Conservation (phyloP, 306 rosid species). For the Ochetophila trinervis region DNA sequence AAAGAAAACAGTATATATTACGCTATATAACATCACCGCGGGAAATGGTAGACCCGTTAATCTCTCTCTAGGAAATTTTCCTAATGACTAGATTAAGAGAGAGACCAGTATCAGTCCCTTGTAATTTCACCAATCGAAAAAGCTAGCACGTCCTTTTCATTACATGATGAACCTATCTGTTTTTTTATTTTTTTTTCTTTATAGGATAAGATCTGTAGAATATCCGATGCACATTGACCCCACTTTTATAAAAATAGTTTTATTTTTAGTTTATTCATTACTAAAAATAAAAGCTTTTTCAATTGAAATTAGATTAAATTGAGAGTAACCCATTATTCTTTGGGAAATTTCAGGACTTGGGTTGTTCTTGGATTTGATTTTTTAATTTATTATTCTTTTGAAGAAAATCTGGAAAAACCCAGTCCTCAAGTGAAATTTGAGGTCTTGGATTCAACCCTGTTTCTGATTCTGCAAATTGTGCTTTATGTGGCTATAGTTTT, state of each 20-base stretch:
- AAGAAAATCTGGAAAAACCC: background rate
- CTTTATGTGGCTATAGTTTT: slow-evolving; percentile 19
- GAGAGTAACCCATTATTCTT: slow-evolving; percentile 7
- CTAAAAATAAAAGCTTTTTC: background rate
- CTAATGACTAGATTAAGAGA: too few species aligned
- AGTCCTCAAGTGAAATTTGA: background rate
- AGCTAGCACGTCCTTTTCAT: slow-evolving; percentile 19
- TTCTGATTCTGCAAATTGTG: slow-evolving; percentile 12
- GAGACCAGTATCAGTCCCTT: background rate
- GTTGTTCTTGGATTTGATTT: slow-evolving; percentile 10
- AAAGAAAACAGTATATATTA: too few species aligned
- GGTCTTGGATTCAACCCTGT: slow-evolving; percentile 22
- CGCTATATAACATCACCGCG: too few species aligned
- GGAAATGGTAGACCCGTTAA: too few species aligned
- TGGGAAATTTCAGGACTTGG: slow-evolving; percentile 1
- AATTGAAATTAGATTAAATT: slow-evolving; percentile 2
- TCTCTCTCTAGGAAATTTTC: too few species aligned
- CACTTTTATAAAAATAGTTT: slow-evolving; percentile 14
- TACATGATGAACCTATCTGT: slow-evolving; percentile 2
- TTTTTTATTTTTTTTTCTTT: background rate
- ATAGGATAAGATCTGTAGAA: slow-evolving; percentile 52
- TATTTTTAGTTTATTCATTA: background rate
- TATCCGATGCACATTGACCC: slow-evolving; percentile 36
- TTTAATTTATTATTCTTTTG: background rate
- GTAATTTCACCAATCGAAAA: slow-evolving; percentile 14